A percentile compares a stretch with the other conserved stretches of the same genome.
Conservation (phyloP, 768 basidiomycete species). For the Suillus occidentalis region DNA sequence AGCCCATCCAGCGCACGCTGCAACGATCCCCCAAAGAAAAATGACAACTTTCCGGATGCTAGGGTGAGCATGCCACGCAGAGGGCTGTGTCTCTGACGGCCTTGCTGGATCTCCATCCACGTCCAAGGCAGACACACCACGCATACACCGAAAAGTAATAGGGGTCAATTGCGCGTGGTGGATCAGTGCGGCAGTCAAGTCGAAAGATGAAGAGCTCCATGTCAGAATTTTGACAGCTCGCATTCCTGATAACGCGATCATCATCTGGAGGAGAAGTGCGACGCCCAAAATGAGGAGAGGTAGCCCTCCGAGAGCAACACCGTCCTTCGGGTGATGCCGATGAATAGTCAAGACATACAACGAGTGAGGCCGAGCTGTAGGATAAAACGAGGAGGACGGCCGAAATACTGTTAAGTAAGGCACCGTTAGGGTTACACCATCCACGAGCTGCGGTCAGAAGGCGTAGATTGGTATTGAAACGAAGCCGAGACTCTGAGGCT, state of each 20-base stretch:
- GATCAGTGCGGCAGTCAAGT: background rate
- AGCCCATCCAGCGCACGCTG: conserved; percentile 21
- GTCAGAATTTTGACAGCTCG: background rate
- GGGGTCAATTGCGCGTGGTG: background rate
- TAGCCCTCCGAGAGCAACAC: conserved; percentile 11
- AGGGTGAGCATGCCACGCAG: background rate
- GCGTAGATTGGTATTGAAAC: conserved; percentile 22
- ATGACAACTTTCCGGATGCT: background rate
- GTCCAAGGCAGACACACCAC: background rate
- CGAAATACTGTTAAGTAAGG: conserved; percentile 22
- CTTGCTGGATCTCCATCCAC: background rate
- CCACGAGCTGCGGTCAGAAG: conserved; percentile 20
- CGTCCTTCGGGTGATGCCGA: background rate
- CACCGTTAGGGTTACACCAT: conserved; percentile 23
- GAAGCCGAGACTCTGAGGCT: conserved; percentile 24
- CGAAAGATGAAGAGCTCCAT: background rate
- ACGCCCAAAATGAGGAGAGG: conserved; percentile 17
- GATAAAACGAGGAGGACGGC: conserved; percentile 30
- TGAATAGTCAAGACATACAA: background rate
- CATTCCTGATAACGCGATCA: background rate
- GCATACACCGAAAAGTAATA: background rate
- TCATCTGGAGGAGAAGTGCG: background rate
- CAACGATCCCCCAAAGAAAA: background rate
- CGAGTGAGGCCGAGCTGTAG: conserved; percentile 28
- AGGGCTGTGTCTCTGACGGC: background rate